Percentiles rank a stretch among this genome's conserved stretches.
phyloP scores from a whole-genome alignment of 1,284 basidiomycete genomes.

The Stygiomarasmius scandens region DNA sequence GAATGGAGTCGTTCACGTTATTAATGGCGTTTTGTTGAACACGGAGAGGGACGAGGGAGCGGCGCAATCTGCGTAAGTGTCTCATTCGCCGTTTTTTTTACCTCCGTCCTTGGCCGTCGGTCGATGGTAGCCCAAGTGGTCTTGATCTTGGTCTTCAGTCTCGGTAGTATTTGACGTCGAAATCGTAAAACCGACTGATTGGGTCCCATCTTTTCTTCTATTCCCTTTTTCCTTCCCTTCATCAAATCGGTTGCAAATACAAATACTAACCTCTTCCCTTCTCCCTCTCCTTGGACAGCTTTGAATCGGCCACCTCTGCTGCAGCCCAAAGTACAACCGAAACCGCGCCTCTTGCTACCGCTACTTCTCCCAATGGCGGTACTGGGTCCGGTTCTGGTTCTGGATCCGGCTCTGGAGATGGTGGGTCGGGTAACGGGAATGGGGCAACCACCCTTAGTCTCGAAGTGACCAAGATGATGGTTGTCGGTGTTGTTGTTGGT shows the following conservation, averaged over 20 bases:
- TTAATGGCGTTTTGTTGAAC: slow-evolving; percentile 66
- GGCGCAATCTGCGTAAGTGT: slow-evolving; percentile 60
- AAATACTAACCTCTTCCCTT: not conserved
- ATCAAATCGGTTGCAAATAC: no score
- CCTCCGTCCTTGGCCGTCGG: not conserved
- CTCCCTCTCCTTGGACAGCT: not conserved
- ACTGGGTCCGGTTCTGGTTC: not conserved
- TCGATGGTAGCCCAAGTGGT: no score
- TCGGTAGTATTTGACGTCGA: no score
- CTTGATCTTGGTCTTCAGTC: no score
- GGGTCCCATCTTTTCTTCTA: no score
- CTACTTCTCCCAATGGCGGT: not conserved
- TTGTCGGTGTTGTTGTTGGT: no score
- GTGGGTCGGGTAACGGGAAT: not conserved
- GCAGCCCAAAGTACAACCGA: slow-evolving; percentile 4
- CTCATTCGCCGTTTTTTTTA: not conserved
- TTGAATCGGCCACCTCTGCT: slow-evolving; percentile 9
- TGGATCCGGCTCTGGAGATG: not conserved
- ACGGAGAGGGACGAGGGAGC: slow-evolving; percentile 48
- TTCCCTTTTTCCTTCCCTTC: no score
- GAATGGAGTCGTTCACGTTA: slow-evolving; percentile 77
- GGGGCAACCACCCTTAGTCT: not conserved
- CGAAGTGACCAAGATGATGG: no score
- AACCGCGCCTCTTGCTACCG: slow-evolving; percentile 5
- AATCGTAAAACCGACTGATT: no score